A percentile compares a stretch with the other conserved stretches of the same genome.
Conservation (phyloP, 805 yeast genomes). For the Myxozyma nipponensis region DNA sequence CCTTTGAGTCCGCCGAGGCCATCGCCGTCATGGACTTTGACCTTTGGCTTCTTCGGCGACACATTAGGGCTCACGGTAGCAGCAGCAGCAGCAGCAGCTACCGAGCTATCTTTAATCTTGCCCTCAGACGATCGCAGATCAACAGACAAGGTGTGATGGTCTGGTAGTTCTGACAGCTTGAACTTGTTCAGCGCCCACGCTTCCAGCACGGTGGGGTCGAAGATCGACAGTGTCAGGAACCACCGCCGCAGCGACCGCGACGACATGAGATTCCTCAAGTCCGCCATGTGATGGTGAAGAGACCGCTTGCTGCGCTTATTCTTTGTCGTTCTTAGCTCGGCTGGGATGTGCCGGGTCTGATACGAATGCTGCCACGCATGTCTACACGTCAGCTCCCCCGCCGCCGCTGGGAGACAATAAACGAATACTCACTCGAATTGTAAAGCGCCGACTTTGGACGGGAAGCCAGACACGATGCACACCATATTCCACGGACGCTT, state of each 20-base stretch:
- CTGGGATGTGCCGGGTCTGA: conserved; percentile 56
- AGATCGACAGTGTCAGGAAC: conserved; percentile 32
- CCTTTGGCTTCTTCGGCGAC: not conserved
- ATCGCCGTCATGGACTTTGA: conserved; percentile 20
- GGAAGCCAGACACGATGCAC: conserved; percentile 64
- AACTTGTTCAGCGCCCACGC: conserved; percentile 33
- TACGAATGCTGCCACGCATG: conserved; percentile 80
- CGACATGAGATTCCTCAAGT: conserved; percentile 31
- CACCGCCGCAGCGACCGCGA: conserved; percentile 29
- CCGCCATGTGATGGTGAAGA: conserved; percentile 32
- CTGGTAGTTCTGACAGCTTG: conserved; percentile 19
- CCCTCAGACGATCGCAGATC: conserved; percentile 11
- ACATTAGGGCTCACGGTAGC: not conserved
- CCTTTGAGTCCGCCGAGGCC: conserved; percentile 24
- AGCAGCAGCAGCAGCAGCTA: not conserved
- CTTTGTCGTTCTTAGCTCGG: conserved; percentile 41
- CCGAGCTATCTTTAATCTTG: not conserved
- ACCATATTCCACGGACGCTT: conserved; percentile 74
- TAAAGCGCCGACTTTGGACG: conserved; percentile 62
- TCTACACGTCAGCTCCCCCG: conserved; percentile 7
- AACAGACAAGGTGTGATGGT: conserved; percentile 9
- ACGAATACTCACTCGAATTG: conserved; percentile 54
- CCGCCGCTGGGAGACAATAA: not conserved
- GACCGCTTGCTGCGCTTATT: conserved; percentile 15
- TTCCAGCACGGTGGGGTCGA: conserved; percentile 29